Conservation (phyloP, 768 basidiomycete genomes). For the Lanmaoa rubissima region DNA sequence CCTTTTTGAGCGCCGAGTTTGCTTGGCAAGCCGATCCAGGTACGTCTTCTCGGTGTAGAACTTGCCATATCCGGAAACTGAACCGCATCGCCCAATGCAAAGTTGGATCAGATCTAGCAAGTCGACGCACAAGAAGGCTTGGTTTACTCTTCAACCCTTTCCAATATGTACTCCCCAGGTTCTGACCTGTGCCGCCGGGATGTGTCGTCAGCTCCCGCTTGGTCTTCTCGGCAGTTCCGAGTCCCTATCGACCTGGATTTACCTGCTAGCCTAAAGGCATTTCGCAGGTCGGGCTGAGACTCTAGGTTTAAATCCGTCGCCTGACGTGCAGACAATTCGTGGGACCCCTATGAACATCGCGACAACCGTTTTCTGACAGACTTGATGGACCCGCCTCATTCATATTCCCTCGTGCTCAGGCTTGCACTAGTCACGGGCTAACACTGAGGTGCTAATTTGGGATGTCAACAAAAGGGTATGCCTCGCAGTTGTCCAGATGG, state of each 20-base stretch:
- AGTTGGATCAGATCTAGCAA: not conserved
- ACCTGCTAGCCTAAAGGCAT: not conserved
- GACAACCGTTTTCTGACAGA: not conserved
- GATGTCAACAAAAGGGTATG: not conserved
- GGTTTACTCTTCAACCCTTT: not conserved
- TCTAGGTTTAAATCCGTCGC: not conserved
- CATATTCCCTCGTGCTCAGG: not conserved
- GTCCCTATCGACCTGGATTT: not conserved
- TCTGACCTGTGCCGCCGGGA: not conserved
- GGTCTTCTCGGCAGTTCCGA: not conserved
- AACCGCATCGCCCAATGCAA: not conserved
- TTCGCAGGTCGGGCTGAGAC: not conserved
- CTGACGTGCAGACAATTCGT: not conserved
- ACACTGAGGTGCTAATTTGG: not conserved
- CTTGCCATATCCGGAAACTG: constrained; percentile 7
- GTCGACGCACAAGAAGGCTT: not conserved
- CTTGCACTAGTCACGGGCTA: not conserved
- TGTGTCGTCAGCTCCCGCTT: not conserved
- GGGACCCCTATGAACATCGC: not conserved
- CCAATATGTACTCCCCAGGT: not conserved
- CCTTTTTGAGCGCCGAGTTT: not conserved
- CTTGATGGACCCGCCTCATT: not conserved
- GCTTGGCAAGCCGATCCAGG: not conserved
- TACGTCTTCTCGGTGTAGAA: constrained; percentile 8
- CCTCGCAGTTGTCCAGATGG: not conserved